Base-by-base conservation (phyloP, 805 yeast species). In the Vanderwaltozyma verrucispora region DNA sequence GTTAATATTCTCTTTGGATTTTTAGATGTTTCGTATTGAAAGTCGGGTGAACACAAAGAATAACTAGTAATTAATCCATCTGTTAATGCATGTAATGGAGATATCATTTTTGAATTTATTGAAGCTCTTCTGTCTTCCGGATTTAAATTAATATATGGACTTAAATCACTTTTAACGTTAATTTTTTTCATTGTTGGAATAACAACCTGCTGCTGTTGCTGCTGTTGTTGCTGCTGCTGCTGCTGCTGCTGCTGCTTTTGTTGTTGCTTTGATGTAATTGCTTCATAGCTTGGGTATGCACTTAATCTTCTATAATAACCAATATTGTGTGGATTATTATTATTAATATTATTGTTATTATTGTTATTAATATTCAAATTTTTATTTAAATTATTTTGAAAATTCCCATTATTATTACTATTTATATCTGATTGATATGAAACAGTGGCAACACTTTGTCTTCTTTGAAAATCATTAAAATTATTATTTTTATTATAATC, bases 1-100 rank as follows among this genome's bases (percentile, higher is more conserved):
- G 98, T 94, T 30, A 92, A 65, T 3, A 87, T 96, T 39, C 98
- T 67, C 43, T 85, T 76, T 3, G 98, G 99, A 54, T 92, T 92
- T 41, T 85, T 77, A 3, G 86, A 71, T 14, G 85, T 74, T 46
- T 80, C 80, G 59, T 92, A 92, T 44, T 78, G 77, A 61, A 86
- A 92, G 26, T 68, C 72, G 0, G 96, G 85, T 42, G 86, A 82
- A 61, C 96, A 89, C 39, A 89, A 71, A 9, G 82, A 67, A 58
- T 83, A 92, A 0, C 96, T 80, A 16, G 87, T 75, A 2, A 89
- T 71, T 35, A 92, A 63, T 33, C 82, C 75, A 4, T 78, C 71
- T 0, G 96, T 83, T 41, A 89, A 64, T 0, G 95, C 95, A 40
- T 72, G 67, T 18, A 84, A 68, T 1, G 98, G 98, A 5, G 92